Evolutionary conservation across 805 yeast genomes (phyloP).

Genomic region (Candida piceae): DNA sequence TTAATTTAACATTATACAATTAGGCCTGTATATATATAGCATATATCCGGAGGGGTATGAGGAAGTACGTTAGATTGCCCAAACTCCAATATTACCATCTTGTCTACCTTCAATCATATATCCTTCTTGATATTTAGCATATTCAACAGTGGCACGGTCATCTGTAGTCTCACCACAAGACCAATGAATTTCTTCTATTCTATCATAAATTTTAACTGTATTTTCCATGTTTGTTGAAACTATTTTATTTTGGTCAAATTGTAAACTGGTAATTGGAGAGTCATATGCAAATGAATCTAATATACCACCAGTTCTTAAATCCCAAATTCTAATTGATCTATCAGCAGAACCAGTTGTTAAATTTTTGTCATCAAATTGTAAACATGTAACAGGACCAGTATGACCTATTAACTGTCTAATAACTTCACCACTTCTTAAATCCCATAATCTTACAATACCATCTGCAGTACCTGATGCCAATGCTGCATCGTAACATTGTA

Average conservation of each 20-base stretch:
- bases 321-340: constrained; percentile 66
- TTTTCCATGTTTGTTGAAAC: constrained; percentile 45
- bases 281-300: constrained; percentile 59
- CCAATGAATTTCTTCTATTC: constrained; percentile 50
- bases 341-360: constrained; percentile 62
- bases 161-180: constrained; percentile 40
- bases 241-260: constrained; percentile 54
- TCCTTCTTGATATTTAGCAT: constrained; percentile 53
- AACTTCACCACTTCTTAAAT: constrained; percentile 63
- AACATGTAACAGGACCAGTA: constrained; percentile 60
- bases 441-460: constrained; percentile 74
- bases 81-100: constrained; percentile 56
- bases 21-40: too few relatives aligned
- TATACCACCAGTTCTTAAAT: constrained; percentile 60
- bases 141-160: constrained; percentile 29
- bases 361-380: constrained; percentile 64
- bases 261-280: constrained; percentile 47
- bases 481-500: constrained; percentile 72
- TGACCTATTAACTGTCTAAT: constrained; percentile 61
- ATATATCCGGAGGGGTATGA: too few relatives aligned
- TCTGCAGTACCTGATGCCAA: constrained; percentile 76
- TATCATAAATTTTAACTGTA: constrained; percentile 52
- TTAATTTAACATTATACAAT: too few relatives aligned
- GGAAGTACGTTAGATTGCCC: constrained; percentile 42
- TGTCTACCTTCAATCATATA: constrained; percentile 61